These are phyloP conservation scores for Ophiocordyceps camponoti-rufipedis DNA, from an alignment of 2,329 filamentous ascomycete species.

Conservation along the genomic window DNA sequence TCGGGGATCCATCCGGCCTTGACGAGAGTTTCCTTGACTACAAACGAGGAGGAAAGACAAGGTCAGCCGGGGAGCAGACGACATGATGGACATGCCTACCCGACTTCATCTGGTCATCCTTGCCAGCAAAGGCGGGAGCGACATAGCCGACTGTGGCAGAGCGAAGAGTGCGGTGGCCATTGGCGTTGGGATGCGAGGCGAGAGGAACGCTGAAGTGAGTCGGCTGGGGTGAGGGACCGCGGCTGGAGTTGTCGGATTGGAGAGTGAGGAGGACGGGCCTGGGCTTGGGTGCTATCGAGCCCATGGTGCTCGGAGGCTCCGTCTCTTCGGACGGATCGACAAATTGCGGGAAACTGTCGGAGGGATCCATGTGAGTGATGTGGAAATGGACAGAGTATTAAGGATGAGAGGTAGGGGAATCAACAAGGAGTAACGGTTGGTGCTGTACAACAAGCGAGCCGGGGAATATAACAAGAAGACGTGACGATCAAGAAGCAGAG, in stretches of 20 bases:
- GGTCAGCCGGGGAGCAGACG: not conserved
- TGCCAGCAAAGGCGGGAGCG: conserved; percentile 84
- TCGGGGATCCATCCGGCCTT: conserved; percentile 73
- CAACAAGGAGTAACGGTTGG: not conserved
- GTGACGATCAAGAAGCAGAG: not conserved
- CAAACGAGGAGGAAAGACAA: conserved; percentile 1
- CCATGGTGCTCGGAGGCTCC: conserved; percentile 11
- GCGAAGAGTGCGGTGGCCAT: conserved; percentile 58
- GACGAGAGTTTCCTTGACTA: conserved; percentile 66
- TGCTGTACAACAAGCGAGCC: not conserved
- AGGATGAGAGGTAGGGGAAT: not conserved
- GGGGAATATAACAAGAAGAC: not conserved
- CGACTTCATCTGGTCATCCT: conserved; percentile 73
- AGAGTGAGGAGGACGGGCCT: conserved; percentile 24
- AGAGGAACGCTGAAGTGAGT: conserved; percentile 64
- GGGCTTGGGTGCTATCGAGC: conserved; percentile 13
- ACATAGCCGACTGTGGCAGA: conserved; percentile 89
- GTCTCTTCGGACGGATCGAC: conserved; percentile 18
- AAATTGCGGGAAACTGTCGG: conserved; percentile 27
- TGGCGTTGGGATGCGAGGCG: conserved; percentile 28
- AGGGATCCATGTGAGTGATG: conserved; percentile 19
- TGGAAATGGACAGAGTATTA: conserved; percentile 11
- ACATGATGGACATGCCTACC: conserved; percentile 29
- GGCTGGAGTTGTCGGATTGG: conserved; percentile 21
- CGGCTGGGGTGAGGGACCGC: conserved; percentile 71